Conservation (phyloP, 2,329 filamentous ascomycete genomes). For the Colletotrichum sp. region DNA sequence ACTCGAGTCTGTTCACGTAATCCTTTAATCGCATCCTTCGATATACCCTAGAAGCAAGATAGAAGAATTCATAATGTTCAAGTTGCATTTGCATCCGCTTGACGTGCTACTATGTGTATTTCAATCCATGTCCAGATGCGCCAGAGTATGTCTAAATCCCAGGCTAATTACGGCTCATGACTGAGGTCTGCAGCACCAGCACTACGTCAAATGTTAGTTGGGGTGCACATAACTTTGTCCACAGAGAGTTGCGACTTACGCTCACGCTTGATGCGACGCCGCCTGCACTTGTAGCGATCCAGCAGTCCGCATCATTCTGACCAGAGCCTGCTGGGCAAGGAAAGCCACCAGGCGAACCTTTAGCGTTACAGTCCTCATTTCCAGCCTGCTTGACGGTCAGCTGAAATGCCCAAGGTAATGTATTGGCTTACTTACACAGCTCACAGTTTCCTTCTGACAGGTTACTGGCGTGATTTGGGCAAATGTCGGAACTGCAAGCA, state of each 20-base stretch:
- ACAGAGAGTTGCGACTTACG: not conserved
- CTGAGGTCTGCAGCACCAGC: not conserved
- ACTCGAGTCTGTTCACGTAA: not conserved
- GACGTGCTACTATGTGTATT: not conserved
- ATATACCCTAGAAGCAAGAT: slow-evolving; percentile 13
- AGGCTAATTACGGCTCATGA: not conserved
- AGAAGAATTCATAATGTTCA: not conserved
- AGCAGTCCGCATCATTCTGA: not conserved
- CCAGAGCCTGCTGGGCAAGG: not conserved
- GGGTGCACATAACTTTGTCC: not conserved
- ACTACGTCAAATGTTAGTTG: not conserved
- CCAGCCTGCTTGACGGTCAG: not conserved
- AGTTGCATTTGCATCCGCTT: not conserved
- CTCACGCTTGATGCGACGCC: not conserved
- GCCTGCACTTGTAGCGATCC: not conserved
- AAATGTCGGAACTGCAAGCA: not conserved
- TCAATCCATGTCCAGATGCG: not conserved
- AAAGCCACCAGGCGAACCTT: not conserved
- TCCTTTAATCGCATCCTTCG: not conserved
- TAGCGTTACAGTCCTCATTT: not conserved
- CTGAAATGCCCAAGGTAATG: not conserved
- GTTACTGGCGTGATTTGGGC: not conserved
- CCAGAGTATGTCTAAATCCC: fast-evolving
- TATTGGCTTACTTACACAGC: not conserved
- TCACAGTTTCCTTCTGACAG: not conserved